phyloP scores from a whole-genome alignment of 2,329 filamentous ascomycete species.

The Cordyceps militaris region DNA sequence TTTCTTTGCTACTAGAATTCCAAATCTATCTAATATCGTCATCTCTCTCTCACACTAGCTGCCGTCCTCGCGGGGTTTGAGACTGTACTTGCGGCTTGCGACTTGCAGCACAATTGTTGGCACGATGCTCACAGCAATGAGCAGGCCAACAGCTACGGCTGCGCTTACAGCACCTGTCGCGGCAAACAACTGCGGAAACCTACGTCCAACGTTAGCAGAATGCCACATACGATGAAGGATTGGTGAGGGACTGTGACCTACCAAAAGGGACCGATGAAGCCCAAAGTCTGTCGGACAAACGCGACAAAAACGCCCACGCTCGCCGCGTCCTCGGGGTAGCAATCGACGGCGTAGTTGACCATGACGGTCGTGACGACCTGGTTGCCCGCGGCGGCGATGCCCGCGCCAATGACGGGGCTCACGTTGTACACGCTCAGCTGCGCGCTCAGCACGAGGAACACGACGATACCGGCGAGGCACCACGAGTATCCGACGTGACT shows the following conservation, averaged over 20 bases:
- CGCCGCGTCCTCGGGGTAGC: slow-evolving; percentile 3
- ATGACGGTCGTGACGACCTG: slow-evolving; percentile 5
- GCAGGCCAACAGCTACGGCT: neutral
- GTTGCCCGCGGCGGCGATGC: slow-evolving; percentile 5
- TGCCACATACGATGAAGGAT: neutral
- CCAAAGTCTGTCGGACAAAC: neutral
- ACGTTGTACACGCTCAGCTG: slow-evolving; percentile 5
- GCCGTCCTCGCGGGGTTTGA: neutral
- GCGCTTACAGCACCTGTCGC: slow-evolving; percentile 1
- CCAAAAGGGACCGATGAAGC: slow-evolving; percentile 1
- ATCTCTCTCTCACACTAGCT: neutral
- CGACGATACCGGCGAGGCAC: neutral
- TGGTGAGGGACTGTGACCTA: neutral
- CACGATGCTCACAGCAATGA: neutral
- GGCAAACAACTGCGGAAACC: slow-evolving; percentile 6
- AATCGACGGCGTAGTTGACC: slow-evolving; percentile 5
- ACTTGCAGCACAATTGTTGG: slow-evolving; percentile 2
- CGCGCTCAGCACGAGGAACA: slow-evolving; percentile 1
- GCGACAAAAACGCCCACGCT: slow-evolving; percentile 4
- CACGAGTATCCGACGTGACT: neutral
- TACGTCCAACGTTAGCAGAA: neutral
- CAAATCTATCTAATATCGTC: too few species aligned
- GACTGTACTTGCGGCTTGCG: neutral
- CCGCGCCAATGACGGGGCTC: slow-evolving; percentile 3
- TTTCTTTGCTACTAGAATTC: too few species aligned